phyloP scores from a whole-genome alignment of 139 green algal genomes.

The Gonium pectorale region DNA sequence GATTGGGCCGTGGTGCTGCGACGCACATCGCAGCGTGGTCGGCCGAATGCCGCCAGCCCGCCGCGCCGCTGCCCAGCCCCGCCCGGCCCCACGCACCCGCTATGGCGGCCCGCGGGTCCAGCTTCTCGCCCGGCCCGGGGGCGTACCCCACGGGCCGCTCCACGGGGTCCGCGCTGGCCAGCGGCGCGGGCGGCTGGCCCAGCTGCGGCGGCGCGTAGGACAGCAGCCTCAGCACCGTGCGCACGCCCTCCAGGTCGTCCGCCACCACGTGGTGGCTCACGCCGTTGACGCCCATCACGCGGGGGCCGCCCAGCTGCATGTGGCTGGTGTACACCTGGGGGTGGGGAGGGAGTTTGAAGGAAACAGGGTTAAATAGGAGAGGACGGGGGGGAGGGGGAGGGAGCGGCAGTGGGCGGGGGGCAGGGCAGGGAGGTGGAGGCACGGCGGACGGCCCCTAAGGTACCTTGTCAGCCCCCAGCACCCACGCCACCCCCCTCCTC shows the following conservation, averaged over 20 bases:
- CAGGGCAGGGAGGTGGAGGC: background rate
- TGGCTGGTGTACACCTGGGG: constrained; percentile 94
- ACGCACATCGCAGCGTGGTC: no score
- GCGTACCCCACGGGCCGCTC: constrained; percentile 74
- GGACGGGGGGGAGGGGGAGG: background rate
- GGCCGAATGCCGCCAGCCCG: background rate
- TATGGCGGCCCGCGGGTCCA: constrained; percentile 87
- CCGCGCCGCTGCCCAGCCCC: background rate
- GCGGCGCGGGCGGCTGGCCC: constrained; percentile 59
- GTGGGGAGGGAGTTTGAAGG: constrained; percentile 21
- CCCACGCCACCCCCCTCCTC: background rate
- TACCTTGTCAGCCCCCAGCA: no score
- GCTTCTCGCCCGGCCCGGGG: constrained; percentile 78
- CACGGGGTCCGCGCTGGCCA: constrained; percentile 79
- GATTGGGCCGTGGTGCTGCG: no score
- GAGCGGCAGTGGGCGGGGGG: background rate
- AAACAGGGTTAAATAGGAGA: background rate
- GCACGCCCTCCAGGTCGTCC: constrained; percentile 92
- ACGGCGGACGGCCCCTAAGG: background rate
- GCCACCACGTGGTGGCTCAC: constrained; percentile 93
- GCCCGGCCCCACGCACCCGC: constrained; percentile 51
- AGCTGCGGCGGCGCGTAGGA: constrained; percentile 77
- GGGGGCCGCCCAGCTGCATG: constrained; percentile 95
- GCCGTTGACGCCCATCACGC: constrained; percentile 96
- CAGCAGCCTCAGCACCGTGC: constrained; percentile 67